These are phyloP conservation scores for Grammothele lineata DNA, from an alignment of 768 basidiomycete genomes.

Conservation along the genomic window DNA sequence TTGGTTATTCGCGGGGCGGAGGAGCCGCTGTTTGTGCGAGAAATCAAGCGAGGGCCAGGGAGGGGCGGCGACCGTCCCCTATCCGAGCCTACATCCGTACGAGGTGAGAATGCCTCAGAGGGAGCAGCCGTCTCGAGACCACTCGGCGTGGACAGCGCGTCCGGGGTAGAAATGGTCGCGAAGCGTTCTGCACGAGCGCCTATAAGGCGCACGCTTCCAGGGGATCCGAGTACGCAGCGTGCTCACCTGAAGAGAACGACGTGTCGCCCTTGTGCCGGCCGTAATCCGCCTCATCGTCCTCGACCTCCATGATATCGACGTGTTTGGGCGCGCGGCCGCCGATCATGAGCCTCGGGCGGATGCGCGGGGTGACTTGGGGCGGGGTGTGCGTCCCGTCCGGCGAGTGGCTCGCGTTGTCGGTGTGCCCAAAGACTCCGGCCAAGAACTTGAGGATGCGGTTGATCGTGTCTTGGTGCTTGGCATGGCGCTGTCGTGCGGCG, in stretches of 20 bases:
- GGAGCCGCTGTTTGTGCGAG: slow-evolving; percentile 2
- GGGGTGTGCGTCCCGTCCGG: slow-evolving; percentile 30
- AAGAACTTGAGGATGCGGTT: slow-evolving; percentile 93
- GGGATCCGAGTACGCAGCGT: no score
- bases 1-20: slow-evolving; percentile 3
- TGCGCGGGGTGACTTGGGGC: slow-evolving; percentile 45
- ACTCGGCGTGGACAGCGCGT: slow-evolving; percentile 32
- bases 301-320: slow-evolving; percentile 32
- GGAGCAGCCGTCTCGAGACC: slow-evolving; percentile 20
- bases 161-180: slow-evolving; percentile 45
- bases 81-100: slow-evolving; percentile 1
- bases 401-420: slow-evolving; percentile 30
- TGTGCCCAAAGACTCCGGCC: slow-evolving; percentile 81
- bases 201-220: not conserved
- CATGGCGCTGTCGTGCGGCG: slow-evolving; percentile 70
- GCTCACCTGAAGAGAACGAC: slow-evolving; percentile 15
- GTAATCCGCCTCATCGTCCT: slow-evolving; percentile 37
- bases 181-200: slow-evolving; percentile 31
- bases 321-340: slow-evolving; percentile 36
- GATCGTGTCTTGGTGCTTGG: slow-evolving; percentile 95
- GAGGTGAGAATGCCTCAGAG: slow-evolving; percentile 26
- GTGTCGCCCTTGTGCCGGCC: not conserved
- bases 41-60: slow-evolving; percentile 1
- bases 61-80: slow-evolving; percentile 1
- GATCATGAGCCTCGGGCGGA: slow-evolving; percentile 63